phyloP scores from a whole-genome alignment of 768 basidiomycete genomes.

The Xerocomellus amylosporus region DNA sequence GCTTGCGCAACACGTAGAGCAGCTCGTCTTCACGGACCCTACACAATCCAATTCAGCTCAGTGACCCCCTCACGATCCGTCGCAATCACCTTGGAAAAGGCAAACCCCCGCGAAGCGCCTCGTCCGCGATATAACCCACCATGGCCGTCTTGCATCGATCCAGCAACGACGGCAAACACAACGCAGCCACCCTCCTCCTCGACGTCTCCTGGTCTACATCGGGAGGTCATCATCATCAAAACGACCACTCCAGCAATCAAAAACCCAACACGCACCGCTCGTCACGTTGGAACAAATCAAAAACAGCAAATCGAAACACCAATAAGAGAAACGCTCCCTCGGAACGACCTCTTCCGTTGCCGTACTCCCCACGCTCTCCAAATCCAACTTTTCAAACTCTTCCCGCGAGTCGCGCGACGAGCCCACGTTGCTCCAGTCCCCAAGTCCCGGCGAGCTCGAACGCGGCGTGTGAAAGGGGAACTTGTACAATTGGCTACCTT shows the following conservation, averaged over 20 bases:
- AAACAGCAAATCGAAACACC: conserved; percentile 89
- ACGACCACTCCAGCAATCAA: too few species aligned
- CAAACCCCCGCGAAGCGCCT: conserved; percentile 76
- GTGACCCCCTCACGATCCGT: background rate
- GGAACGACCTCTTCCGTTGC: conserved; percentile 54
- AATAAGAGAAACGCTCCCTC: conserved; percentile 85
- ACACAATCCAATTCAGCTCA: background rate
- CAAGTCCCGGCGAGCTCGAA: conserved; percentile 10
- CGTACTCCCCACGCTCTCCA: conserved; percentile 56
- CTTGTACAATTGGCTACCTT: conserved; percentile 66
- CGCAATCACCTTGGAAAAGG: conserved; percentile 76
- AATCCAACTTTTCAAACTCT: conserved; percentile 38
- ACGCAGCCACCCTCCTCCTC: conserved; percentile 66
- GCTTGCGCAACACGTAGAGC: conserved; percentile 74
- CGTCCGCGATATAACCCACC: conserved; percentile 78
- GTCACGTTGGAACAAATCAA: conserved; percentile 68
- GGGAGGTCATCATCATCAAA: background rate
- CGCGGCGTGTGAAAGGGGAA: conserved; percentile 1
- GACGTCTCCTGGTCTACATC: conserved; percentile 57
- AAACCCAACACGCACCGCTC: conserved; percentile 42
- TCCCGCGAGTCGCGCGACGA: conserved; percentile 16
- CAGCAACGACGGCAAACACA: conserved; percentile 70
- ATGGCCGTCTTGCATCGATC: conserved; percentile 71
- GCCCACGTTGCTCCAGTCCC: conserved; percentile 4
- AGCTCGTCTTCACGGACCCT: conserved; percentile 90